Evolutionary conservation across 176 grass and related monocot genomes (phyloP).

Genomic region (Oryza punctata): DNA sequence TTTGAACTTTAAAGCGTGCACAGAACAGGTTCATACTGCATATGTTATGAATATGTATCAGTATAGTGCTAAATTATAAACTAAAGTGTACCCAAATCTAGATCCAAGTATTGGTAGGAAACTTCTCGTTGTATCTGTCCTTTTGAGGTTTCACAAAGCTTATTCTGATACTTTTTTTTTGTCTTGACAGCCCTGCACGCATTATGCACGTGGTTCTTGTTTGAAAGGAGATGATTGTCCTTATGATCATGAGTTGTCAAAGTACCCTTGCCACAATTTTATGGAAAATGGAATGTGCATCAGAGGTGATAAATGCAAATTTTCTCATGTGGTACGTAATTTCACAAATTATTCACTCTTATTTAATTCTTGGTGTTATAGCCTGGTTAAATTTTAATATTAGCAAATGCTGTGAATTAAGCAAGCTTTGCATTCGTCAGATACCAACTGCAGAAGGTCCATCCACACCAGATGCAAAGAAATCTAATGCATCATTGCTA

Average conservation of each 20-base stretch:
- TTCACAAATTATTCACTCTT: slow-evolving; percentile 2
- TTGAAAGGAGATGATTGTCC: slow-evolving; percentile 95
- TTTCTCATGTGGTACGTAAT: slow-evolving; percentile 78
- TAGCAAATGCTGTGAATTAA: background rate
- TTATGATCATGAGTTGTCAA: slow-evolving; percentile 89
- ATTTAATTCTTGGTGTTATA: slow-evolving; percentile 32
- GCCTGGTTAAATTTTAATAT: background rate
- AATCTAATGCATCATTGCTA: slow-evolving; percentile 37
- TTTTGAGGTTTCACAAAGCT: background rate
- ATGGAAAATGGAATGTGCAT: slow-evolving; percentile 66
- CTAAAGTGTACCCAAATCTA: slow-evolving; percentile 13
- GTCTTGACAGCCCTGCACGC: slow-evolving; percentile 64
- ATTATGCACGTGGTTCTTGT: slow-evolving; percentile 83
- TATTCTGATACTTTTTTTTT: slow-evolving; percentile 36
- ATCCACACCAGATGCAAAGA: slow-evolving; percentile 39
- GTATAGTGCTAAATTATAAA: slow-evolving; percentile 7
- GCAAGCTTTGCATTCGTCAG: slow-evolving; percentile 41
- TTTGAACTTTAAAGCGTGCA: background rate
- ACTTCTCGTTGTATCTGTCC: slow-evolving; percentile 8
- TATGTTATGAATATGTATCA: background rate
- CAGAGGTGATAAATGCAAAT: slow-evolving; percentile 92
- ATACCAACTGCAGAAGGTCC: slow-evolving; percentile 48
- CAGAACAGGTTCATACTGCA: background rate
- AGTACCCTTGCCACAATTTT: slow-evolving; percentile 89
- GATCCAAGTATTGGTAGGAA: background rate